phyloP scores from a whole-genome alignment of 176 grass and related monocot genomes.

The Miscanthus lutarioriparius region DNA sequence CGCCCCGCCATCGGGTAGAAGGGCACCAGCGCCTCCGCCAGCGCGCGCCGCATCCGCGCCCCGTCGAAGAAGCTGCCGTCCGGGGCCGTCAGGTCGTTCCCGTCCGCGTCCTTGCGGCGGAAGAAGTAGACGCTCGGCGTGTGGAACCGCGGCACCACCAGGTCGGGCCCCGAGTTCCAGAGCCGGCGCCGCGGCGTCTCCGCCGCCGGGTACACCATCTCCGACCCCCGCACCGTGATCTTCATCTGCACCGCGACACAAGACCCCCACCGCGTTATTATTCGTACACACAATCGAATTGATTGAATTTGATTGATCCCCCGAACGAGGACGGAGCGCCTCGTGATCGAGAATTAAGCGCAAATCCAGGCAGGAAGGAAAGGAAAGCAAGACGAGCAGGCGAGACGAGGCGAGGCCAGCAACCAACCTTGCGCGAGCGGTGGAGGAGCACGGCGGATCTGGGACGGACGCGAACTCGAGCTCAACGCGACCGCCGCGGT shows the following conservation, averaged over 20 bases:
- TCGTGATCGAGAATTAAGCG: no score
- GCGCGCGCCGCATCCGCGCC: conserved; percentile 55
- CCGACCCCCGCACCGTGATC: conserved; percentile 61
- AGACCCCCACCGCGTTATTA: not conserved
- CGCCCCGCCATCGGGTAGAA: conserved; percentile 94
- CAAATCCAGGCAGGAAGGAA: not conserved
- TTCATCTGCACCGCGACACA: conserved; percentile 39
- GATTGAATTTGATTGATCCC: not conserved
- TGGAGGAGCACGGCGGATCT: conserved; percentile 15
- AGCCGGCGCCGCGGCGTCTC: conserved; percentile 57
- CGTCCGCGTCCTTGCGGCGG: conserved; percentile 25
- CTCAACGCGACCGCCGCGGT: conserved; percentile 5
- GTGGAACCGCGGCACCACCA: conserved; percentile 85
- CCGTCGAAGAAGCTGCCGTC: conserved; percentile 63
- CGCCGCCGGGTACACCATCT: conserved; percentile 64
- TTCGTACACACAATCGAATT: not conserved
- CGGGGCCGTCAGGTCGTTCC: not conserved
- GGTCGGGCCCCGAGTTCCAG: conserved; percentile 82
- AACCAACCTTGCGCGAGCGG: not conserved
- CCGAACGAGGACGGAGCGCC: not conserved
- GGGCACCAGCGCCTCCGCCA: conserved; percentile 70
- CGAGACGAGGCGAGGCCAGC: not conserved
- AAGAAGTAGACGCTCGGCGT: conserved; percentile 91
- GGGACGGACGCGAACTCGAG: not conserved
- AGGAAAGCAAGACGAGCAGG: not conserved